These are phyloP conservation scores for Amaranthus cruentus DNA, from an alignment of 148 eudicot genomes.

Conservation along the genomic window DNA sequence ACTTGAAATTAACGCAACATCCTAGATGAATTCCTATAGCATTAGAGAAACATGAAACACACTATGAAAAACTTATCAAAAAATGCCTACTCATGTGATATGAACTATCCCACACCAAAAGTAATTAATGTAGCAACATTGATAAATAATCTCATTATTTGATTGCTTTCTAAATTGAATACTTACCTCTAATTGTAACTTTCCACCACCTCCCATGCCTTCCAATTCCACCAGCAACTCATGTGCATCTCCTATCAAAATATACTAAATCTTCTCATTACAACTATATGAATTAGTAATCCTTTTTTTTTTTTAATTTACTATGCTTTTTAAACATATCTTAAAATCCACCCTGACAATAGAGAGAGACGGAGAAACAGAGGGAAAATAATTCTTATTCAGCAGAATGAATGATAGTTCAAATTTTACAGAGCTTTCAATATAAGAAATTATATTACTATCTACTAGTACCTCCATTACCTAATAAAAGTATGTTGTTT, in stretches of 20 bases:
- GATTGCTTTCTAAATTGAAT: constrained; percentile 18
- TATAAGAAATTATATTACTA: background rate
- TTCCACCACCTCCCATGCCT: constrained; percentile 99
- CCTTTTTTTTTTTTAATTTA: background rate
- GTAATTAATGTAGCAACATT: background rate
- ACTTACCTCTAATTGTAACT: constrained; percentile 84
- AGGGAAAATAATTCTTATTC: background rate
- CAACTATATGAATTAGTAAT: constrained; percentile 1
- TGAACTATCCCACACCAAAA: no score
- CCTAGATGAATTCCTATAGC: no score
- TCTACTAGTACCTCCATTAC: no score
- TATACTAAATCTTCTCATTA: constrained; percentile 11
- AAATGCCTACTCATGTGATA: no score
- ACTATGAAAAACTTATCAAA: no score
- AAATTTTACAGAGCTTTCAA: background rate
- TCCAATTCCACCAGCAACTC: constrained; percentile 89
- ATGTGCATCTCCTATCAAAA: constrained; percentile 58
- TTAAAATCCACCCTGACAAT: background rate
- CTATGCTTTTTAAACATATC: background rate
- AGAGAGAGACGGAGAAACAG: background rate
- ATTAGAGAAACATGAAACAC: no score
- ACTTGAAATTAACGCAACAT: no score
- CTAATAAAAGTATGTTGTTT: no score
- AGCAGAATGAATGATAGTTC: background rate
- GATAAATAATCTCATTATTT: background rate